These are phyloP conservation scores for Arthrobotrys sinensis DNA, from an alignment of 2,329 filamentous ascomycete species.

Conservation along the genomic window DNA sequence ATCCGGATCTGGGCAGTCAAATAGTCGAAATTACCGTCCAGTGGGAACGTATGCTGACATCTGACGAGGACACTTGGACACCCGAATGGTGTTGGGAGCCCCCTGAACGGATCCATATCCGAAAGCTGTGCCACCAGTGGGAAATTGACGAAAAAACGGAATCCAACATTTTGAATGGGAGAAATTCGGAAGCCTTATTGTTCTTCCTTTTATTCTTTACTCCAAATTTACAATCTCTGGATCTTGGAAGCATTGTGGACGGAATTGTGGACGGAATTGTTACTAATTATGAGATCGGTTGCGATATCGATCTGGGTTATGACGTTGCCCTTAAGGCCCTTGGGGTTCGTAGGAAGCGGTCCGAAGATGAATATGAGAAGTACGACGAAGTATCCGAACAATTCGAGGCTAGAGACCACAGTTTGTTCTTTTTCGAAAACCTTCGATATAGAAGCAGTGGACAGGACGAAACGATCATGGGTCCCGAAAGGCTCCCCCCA, in stretches of 20 bases:
- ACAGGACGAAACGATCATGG: neutral
- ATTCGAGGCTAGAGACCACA: no score
- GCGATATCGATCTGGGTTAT: no score
- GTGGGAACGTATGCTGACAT: constrained; percentile 15
- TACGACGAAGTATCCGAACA: no score
- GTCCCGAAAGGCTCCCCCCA: neutral
- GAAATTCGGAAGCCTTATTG: constrained; percentile 33
- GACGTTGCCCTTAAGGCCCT: neutral
- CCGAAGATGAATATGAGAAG: no score
- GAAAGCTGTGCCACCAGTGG: neutral
- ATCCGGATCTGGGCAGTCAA: constrained; percentile 19
- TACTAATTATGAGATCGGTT: no score
- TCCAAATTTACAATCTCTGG: constrained; percentile 13
- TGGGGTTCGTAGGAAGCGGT: no score
- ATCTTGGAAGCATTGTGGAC: constrained; percentile 10
- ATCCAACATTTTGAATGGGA: neutral
- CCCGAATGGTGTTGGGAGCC: constrained; percentile 1
- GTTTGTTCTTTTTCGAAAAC: constrained; percentile 19
- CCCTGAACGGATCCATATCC: neutral
- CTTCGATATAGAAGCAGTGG: neutral
- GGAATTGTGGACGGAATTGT: neutral
- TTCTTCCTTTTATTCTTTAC: constrained; percentile 29
- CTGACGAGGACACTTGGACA: constrained; percentile 21
- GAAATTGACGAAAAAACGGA: neutral
- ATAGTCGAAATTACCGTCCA: constrained; percentile 23